Evolutionary conservation across 2,329 filamentous ascomycete species (phyloP).

Genomic region (Penicillium occitanis): DNA sequence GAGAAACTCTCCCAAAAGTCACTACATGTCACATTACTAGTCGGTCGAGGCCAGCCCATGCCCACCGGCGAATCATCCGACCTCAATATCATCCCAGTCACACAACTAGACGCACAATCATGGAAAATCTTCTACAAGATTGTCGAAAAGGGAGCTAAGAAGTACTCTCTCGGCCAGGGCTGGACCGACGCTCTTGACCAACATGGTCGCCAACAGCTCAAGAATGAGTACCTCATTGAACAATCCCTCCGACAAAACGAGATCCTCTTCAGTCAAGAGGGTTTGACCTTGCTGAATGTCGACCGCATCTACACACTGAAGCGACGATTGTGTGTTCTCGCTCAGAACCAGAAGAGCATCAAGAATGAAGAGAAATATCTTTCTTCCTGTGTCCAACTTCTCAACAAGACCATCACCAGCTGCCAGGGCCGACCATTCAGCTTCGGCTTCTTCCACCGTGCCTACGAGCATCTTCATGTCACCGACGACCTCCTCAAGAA

Average conservation of each 20-base stretch:
- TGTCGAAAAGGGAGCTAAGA: conserved; percentile 38
- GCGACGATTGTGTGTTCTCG: conserved; percentile 41
- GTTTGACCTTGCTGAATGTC: conserved; percentile 45
- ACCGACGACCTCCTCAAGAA: conserved; percentile 37
- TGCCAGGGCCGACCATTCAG: conserved; percentile 45
- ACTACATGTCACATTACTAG: conserved; percentile 43
- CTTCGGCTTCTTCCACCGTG: conserved; percentile 44
- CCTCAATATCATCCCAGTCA: conserved; percentile 41
- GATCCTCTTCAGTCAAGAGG: conserved; percentile 46
- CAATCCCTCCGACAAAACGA: conserved; percentile 48
- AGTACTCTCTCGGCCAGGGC: conserved; percentile 39
- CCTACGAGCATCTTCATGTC: conserved; percentile 45
- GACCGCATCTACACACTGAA: conserved; percentile 49
- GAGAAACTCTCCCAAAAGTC: conserved; percentile 40
- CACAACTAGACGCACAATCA: conserved; percentile 32
- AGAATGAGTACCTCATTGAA: conserved; percentile 44
- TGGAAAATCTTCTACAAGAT: conserved; percentile 36
- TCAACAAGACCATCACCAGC: conserved; percentile 43
- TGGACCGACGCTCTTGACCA: conserved; percentile 39
- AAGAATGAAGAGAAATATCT: conserved; percentile 34
- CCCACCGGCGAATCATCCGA: conserved; percentile 41
- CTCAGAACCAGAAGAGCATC: conserved; percentile 22
- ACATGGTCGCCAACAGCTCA: conserved; percentile 30
- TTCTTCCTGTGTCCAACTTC: conserved; percentile 41
- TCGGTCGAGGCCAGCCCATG: conserved; percentile 41